A percentile compares a stretch with the other conserved stretches of the same genome.
Evolutionary conservation across 2,329 filamentous ascomycete species (phyloP).

Genomic region (Exophiala lecanii-corni): DNA sequence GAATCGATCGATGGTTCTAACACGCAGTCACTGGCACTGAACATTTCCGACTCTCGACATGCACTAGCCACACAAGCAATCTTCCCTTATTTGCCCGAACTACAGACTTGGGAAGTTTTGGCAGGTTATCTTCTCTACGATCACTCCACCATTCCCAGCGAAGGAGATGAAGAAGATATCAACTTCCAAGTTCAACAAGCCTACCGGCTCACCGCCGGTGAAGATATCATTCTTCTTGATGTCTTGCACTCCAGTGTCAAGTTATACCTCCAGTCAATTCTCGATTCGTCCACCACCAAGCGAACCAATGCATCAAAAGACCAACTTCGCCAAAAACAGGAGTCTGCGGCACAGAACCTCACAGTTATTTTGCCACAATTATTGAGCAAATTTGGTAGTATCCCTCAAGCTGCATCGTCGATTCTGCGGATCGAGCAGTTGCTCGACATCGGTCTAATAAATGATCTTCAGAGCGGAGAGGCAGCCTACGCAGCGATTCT

Average conservation of each 20-base stretch:
- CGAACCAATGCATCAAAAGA: conserved; percentile 57
- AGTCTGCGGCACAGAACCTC: conserved; percentile 72
- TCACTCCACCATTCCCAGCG: conserved; percentile 63
- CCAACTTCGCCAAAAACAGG: conserved; percentile 64
- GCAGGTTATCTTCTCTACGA: conserved; percentile 90
- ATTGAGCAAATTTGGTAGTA: conserved; percentile 88
- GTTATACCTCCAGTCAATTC: conserved; percentile 61
- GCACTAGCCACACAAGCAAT: conserved; percentile 80
- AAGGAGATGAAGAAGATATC: conserved; percentile 52
- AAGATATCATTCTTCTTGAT: conserved; percentile 82
- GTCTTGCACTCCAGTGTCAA: conserved; percentile 80
- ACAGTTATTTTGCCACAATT: conserved; percentile 76
- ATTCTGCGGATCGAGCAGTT: conserved; percentile 82
- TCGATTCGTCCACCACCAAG: conserved; percentile 57
- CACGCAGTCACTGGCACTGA: conserved; percentile 19
- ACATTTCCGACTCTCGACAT: conserved; percentile 68
- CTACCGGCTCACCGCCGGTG: conserved; percentile 67
- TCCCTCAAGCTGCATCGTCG: conserved; percentile 76
- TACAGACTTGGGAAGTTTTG: conserved; percentile 81
- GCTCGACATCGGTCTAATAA: conserved; percentile 80
- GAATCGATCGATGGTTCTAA: conserved; percentile 46
- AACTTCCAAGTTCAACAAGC: conserved; percentile 63
- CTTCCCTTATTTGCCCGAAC: conserved; percentile 74
- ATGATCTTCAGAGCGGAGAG: conserved; percentile 81
- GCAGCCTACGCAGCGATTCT: conserved; percentile 74